Conservation (phyloP, 345 rosid species). For the Sisymbrium irio region DNA sequence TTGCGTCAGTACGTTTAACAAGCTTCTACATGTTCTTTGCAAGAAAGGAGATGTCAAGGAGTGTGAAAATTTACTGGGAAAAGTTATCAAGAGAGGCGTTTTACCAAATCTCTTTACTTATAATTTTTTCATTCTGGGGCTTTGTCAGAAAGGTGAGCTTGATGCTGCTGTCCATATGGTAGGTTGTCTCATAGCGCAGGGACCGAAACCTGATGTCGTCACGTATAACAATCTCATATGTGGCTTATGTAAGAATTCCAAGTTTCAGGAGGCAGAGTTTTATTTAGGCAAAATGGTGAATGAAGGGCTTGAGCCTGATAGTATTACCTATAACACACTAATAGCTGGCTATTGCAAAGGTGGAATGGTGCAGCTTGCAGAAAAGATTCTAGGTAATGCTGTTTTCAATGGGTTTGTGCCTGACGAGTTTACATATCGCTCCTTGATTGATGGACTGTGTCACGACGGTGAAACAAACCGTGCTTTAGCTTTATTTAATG, state of each 20-base stretch:
- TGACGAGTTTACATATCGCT: constrained; percentile 72
- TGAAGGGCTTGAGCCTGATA: constrained; percentile 74
- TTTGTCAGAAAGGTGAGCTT: constrained; percentile 63
- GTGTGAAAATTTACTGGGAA: constrained; percentile 68
- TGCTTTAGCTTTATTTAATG: constrained; percentile 64
- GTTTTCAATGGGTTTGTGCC: constrained; percentile 75
- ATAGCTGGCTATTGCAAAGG: constrained; percentile 72
- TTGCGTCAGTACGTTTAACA: constrained; percentile 59
- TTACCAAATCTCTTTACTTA: constrained; percentile 79
- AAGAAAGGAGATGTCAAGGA: constrained; percentile 71
- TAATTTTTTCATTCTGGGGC: constrained; percentile 77
- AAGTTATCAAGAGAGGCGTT: constrained; percentile 69
- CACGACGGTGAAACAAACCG: constrained; percentile 61
- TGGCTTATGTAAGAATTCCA: constrained; percentile 69
- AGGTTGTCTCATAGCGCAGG: constrained; percentile 48
- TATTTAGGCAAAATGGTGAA: constrained; percentile 81
- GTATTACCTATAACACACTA: constrained; percentile 66
- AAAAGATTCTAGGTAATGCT: constrained; percentile 63
- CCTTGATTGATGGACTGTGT: constrained; percentile 71
- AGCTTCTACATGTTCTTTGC: constrained; percentile 75
- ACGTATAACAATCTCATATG: constrained; percentile 75
- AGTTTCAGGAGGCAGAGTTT: constrained; percentile 65
- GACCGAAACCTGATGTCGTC: constrained; percentile 71
- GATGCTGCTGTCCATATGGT: constrained; percentile 60
- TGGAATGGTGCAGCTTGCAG: constrained; percentile 66